Evolutionary conservation across 768 basidiomycete species (phyloP), one percentile per base, ranked within the genome.

Genomic region (Clathrus columnatus): DNA sequence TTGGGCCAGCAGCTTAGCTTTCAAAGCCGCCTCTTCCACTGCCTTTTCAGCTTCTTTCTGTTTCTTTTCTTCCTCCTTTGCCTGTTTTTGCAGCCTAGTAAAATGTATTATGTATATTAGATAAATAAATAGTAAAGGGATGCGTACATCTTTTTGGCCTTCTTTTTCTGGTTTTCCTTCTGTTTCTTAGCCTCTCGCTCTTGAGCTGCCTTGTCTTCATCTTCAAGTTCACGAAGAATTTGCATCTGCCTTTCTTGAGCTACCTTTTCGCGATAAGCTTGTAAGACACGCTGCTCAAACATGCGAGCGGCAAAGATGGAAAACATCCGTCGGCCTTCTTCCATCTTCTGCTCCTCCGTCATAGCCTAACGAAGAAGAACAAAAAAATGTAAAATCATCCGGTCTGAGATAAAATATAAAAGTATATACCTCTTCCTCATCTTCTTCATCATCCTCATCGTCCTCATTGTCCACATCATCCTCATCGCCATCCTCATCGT

Each of bases 281-380:
- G 87, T 53, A 96, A 81, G 36, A 98, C 96, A 21, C 96, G 85
- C 70, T 97, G 95, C 72, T 99, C 96, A 69, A 99, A 98, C 94
- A 98, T 96, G 52, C 96, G 83, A 43, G 96, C 96, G 16, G 96
- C 96, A 64, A 99, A 99, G 70, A 99, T 96, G 61, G 92, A 93
- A 75, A 99, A 99, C 96, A 99, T 99, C 50, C 91, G 82, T 69
- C 94, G 92, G 61, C 96, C 96, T 72, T 98, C 96, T 70, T 97
- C 95, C 87, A 95, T 94, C 72, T 95, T 94, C 72, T 97, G 91
- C 69, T 91, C 89, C 69, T 97, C 94, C 2, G 94, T 93, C 80
- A 95, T 81, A 47, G 80, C 75, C 83, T 86, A 61, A 54, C 60
- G 54, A 59, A 48, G 20, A 59, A 54, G 42, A 41, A 29, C 60